These are phyloP conservation scores for Aspergillus sp. DNA, from an alignment of 2,329 filamentous ascomycete species.

Conservation along the genomic window DNA sequence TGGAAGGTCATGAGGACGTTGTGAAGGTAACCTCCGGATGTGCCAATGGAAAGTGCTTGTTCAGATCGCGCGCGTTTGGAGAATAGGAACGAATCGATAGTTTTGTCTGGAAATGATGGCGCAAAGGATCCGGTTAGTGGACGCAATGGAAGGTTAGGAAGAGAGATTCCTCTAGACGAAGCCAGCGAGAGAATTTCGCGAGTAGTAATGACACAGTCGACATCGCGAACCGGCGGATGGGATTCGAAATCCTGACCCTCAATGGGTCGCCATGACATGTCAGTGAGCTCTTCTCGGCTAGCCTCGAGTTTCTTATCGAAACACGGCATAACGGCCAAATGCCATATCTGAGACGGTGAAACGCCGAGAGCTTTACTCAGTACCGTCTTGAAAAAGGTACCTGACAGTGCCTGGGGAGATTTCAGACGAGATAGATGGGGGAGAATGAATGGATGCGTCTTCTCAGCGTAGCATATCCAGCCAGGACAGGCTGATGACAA, in stretches of 20 bases:
- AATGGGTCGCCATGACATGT: constrained; percentile 54
- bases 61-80: constrained; percentile 34
- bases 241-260: constrained; percentile 29
- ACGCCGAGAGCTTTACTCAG: constrained; percentile 65
- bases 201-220: constrained; percentile 96
- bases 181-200: constrained; percentile 89
- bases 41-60: constrained; percentile 53
- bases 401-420: constrained; percentile 84
- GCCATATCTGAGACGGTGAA: constrained; percentile 75
- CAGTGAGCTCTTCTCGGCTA: constrained; percentile 83
- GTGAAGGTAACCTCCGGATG: constrained; percentile 81
- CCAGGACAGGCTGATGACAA: constrained; percentile 88
- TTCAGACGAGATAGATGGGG: constrained; percentile 86
- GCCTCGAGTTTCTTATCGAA: constrained; percentile 99
- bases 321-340: constrained; percentile 93
- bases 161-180: constrained; percentile 65
- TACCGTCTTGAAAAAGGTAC: constrained; percentile 80
- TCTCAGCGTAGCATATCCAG: constrained; percentile 98
- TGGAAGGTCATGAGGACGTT: constrained; percentile 72
- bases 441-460: constrained; percentile 88
- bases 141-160: constrained; percentile 59
- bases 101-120: constrained; percentile 62
- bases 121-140: constrained; percentile 40
- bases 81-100: constrained; percentile 65
- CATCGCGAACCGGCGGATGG: constrained; percentile 58